Evolutionary conservation across 129 eudicot genomes (phyloP).

Genomic region (Escallonia rubra): DNA sequence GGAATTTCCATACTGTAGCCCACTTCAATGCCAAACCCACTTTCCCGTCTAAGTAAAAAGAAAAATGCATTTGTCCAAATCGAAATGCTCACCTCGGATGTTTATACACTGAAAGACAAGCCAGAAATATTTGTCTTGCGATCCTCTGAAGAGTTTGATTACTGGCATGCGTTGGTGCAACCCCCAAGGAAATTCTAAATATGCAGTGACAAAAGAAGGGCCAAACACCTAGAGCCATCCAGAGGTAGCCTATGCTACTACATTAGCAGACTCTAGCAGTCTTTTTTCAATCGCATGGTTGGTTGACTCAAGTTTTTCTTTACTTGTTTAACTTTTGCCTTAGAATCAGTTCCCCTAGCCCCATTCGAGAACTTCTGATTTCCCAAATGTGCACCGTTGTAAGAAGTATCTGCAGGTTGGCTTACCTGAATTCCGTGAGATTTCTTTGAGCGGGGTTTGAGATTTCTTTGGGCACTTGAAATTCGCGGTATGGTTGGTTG

Average conservation of each 20-base stretch:
- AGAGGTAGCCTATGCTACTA: slow-evolving; percentile 4
- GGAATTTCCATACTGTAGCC: not conserved
- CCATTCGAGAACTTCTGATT: too few species aligned
- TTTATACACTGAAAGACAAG: not conserved
- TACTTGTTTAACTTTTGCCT: too few species aligned
- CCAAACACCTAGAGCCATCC: not conserved
- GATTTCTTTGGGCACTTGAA: too few species aligned
- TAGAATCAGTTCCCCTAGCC: too few species aligned
- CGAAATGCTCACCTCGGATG: not conserved
- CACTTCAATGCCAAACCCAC: not conserved
- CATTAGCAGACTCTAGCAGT: slow-evolving; percentile 7
- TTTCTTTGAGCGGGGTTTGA: too few species aligned
- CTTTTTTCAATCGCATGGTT: too few species aligned
- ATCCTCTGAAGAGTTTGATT: not conserved
- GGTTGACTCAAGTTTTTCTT: too few species aligned
- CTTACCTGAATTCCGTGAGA: too few species aligned
- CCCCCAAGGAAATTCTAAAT: not conserved
- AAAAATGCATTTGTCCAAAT: not conserved
- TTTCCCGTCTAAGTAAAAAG: not conserved
- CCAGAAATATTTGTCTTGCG: not conserved
- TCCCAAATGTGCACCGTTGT: too few species aligned
- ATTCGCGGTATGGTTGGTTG: too few species aligned
- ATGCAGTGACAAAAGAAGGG: slow-evolving; percentile 6
- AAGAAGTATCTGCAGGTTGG: too few species aligned
- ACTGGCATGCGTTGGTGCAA: not conserved